Conservation (phyloP, 306 rosid genomes). For the Acacia melanoxylon region DNA sequence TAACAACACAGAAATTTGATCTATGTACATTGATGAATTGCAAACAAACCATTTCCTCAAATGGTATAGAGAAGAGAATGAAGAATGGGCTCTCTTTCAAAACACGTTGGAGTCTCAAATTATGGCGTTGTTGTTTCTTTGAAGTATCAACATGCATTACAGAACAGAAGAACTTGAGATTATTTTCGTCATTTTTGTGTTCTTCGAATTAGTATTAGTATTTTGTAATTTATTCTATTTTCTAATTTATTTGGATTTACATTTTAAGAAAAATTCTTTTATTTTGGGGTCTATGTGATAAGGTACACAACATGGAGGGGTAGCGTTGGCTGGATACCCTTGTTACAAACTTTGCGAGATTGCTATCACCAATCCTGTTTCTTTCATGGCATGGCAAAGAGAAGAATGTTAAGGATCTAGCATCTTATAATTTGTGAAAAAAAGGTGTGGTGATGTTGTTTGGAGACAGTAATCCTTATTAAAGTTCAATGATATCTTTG, state of each 20-base stretch:
- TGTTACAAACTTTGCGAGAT: not conserved
- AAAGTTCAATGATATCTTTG: not conserved
- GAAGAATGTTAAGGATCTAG: not conserved
- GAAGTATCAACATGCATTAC: no score
- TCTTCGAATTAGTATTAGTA: not conserved
- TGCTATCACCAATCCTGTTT: not conserved
- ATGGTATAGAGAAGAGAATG: not conserved
- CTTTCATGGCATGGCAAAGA: not conserved
- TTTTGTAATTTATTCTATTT: not conserved
- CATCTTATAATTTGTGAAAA: not conserved
- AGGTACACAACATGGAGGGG: not conserved
- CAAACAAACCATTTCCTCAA: not conserved
- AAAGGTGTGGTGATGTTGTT: constrained; percentile 1
- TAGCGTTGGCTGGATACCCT: not conserved
- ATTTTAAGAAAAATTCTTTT: not conserved
- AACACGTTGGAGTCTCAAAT: not conserved
- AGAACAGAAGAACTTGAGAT: not conserved
- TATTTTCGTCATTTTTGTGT: not conserved
- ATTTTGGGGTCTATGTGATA: not conserved
- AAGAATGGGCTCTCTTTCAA: not conserved
- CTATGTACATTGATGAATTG: not conserved
- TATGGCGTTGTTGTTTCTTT: no score
- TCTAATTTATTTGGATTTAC: not conserved
- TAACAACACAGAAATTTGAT: not conserved
- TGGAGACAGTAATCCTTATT: not conserved